Evolutionary conservation across 352 stramenopile genomes (phyloP), one percentile per base, ranked within the genome.

Genomic region (Pythium phragmiticola): DNA sequence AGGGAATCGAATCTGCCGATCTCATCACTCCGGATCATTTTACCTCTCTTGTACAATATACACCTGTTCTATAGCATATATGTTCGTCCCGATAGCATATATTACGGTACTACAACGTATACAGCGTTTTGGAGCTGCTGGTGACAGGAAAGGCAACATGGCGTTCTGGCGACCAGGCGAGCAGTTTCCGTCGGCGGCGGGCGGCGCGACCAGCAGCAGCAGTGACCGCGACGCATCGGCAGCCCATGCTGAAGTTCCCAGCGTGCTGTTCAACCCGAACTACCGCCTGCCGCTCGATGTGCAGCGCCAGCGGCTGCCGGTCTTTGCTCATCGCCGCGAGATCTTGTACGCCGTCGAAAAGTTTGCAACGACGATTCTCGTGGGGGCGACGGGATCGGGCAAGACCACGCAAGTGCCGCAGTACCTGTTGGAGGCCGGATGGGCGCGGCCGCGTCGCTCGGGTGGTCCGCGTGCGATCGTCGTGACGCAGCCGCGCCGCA

Each of bases 391-490:
- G 4, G 93, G 92, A 47, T 94, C 76, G 19, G 95, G 94, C 42
- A 98, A 98, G 70, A 93, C 77, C 4, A 98, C 95, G 4, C 90
- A 98, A 57, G 79, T 98, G 59, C 93, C 92, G 30, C 89, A 97
- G 68, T 98, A 94, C 70, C 77, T 98, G 3, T 65, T 86, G 37
- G 90, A 98, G 58, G 90, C 92, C 58, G 91, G 92, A 41, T 98
- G 94, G 93, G 76, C 78, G 28, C 54, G 42, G 43, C 8, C 30
- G 13, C 68, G 42, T 1, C 21, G 28, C n/a, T 19, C 45, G 11
- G 45, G 55, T 26, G 53, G 39, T 12, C 72, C 66, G 46, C 66
- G 78, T 23, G 62, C 81, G 48, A 87, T 94, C 37, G 96, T 94
- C 11, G 98, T 95, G 74, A 96, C 82, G 56, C 95, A 99, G 76